Percentiles rank a stretch among this genome's conserved stretches.
phyloP scores from a whole-genome alignment of 75 land plant species.

The Sequoiadendron giganteum region DNA sequence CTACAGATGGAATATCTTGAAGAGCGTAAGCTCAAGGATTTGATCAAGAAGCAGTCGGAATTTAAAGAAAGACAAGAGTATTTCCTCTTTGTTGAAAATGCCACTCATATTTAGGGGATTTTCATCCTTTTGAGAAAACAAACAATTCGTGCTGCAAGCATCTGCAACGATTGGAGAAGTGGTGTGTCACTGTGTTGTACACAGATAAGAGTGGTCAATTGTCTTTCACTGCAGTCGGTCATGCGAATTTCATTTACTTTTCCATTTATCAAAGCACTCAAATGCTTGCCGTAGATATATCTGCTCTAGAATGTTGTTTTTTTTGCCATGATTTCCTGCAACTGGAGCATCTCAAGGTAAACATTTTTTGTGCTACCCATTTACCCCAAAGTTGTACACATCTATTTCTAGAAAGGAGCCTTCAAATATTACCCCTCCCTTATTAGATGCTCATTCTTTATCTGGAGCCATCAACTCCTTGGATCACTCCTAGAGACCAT shows the following conservation, averaged over 20 bases:
- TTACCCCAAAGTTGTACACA: background rate
- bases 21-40: no score
- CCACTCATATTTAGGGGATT: no score
- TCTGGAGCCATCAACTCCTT: background rate
- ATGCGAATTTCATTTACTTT: background rate
- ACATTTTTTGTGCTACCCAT: background rate
- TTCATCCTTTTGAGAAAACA: no score
- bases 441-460: background rate
- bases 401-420: background rate
- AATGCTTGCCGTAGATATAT: background rate
- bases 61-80: no score
- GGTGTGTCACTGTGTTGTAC: background rate
- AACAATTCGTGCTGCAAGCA: no score
- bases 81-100: no score
- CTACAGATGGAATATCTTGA: no score
- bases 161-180: no score
- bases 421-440: background rate
- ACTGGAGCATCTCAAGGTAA: background rate
- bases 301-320: background rate
- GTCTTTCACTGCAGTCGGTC: background rate
- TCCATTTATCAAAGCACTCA: background rate
- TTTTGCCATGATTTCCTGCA: background rate
- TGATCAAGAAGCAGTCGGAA: no score
- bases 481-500: background rate
- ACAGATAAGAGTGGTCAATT: background rate